These are phyloP conservation scores for Aspergillus sp. DNA, from an alignment of 2,329 filamentous ascomycete species.

Conservation along the genomic window DNA sequence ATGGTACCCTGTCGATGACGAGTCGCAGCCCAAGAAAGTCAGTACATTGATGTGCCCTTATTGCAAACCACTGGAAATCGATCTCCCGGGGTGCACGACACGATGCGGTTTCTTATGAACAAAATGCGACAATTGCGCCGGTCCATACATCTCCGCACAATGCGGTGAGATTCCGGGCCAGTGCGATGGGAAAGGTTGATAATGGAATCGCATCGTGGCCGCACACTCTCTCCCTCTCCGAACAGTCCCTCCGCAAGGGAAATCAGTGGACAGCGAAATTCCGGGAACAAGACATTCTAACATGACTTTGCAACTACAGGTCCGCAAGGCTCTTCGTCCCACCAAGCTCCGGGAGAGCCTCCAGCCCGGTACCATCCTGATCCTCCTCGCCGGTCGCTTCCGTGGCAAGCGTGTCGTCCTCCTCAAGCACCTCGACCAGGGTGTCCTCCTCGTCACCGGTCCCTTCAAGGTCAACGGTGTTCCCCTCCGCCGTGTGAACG, in stretches of 20 bases:
- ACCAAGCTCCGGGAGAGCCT: slow-evolving; percentile 86
- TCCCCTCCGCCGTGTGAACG: slow-evolving; percentile 73
- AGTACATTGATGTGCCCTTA: slow-evolving; percentile 48
- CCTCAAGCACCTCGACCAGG: slow-evolving; percentile 95
- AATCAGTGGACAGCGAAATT: background rate
- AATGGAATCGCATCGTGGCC: slow-evolving; percentile 21
- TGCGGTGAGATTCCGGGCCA: slow-evolving; percentile 16
- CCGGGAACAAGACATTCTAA: slow-evolving; percentile 18
- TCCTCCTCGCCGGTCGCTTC: slow-evolving; percentile 99
- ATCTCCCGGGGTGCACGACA: slow-evolving; percentile 13
- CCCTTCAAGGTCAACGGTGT: slow-evolving; percentile 99
- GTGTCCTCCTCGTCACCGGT: slow-evolving; percentile 97
- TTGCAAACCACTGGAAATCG: slow-evolving; percentile 11
- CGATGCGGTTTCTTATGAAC: slow-evolving; percentile 28
- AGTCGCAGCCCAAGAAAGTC: slow-evolving; percentile 89
- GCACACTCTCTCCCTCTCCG: slow-evolving; percentile 3
- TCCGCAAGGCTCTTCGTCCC: slow-evolving; percentile 89
- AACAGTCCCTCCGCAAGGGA: slow-evolving; percentile 3
- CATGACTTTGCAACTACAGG: slow-evolving; percentile 52
- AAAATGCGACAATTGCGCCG: slow-evolving; percentile 29
- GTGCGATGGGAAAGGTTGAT: slow-evolving; percentile 22
- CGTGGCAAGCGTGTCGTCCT: slow-evolving; percentile 99
- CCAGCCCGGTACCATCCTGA: slow-evolving; percentile 92
- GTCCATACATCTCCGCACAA: slow-evolving; percentile 15
- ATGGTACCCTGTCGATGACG: slow-evolving; percentile 97